Conservation (phyloP, 257 asterid species). For the Solanum piurae region DNA sequence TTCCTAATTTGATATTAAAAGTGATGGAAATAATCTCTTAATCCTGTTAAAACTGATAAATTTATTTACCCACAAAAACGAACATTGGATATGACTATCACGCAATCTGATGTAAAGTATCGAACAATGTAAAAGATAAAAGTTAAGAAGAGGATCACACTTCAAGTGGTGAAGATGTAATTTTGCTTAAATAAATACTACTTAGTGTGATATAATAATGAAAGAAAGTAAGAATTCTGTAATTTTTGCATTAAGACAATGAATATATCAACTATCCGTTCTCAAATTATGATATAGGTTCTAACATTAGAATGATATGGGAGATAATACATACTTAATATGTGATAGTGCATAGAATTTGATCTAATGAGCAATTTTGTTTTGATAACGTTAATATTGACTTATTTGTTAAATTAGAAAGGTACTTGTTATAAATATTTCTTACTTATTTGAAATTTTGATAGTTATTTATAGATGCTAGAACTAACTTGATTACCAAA, state of each 20-base stretch:
- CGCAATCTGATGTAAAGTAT: too few species aligned
- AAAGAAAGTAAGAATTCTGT: too few species aligned
- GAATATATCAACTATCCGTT: too few species aligned
- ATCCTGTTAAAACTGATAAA: too few species aligned
- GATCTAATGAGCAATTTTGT: neutral
- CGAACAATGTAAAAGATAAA: too few species aligned
- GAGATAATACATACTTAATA: neutral
- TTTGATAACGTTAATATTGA: too few species aligned
- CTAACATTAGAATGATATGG: neutral
- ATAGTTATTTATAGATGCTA: neutral
- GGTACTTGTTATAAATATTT: too few species aligned
- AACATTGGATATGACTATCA: too few species aligned
- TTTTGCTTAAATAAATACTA: neutral
- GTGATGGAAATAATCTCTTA: neutral
- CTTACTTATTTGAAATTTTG: neutral
- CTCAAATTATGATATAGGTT: neutral
- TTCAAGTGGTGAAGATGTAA: too few species aligned
- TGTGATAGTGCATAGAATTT: neutral
- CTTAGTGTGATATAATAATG: too few species aligned
- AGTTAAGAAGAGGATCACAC: neutral
- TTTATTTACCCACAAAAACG: too few species aligned
- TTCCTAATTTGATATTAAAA: neutral
- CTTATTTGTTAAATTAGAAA: neutral
- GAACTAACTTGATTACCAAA: neutral
- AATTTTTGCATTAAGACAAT: too few species aligned